These are phyloP conservation scores for Scheffersomyces illinoinensis DNA, from an alignment of 1,139 yeast species.

Conservation along the genomic window DNA sequence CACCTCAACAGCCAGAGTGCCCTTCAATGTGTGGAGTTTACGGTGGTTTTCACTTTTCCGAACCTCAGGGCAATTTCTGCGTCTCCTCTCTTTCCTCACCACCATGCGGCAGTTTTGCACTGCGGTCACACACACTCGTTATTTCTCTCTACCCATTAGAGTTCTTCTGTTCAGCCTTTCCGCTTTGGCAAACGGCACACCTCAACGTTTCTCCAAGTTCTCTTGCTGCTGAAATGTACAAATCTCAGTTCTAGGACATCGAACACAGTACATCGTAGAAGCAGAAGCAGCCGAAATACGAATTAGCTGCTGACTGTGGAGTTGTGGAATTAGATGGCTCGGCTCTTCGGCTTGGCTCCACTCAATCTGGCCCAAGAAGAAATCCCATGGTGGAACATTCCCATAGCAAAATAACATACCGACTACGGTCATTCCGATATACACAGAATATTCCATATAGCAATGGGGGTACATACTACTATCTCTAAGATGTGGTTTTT, in stretches of 20 bases:
- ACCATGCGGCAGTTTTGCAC: neutral
- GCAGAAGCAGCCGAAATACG: neutral
- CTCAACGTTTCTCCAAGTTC: neutral
- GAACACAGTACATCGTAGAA: neutral
- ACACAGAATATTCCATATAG: neutral
- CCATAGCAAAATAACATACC: neutral
- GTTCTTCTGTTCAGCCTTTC: neutral
- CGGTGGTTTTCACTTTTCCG: neutral
- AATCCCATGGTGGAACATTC: neutral
- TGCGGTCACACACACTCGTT: neutral
- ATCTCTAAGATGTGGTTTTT: neutral
- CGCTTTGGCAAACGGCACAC: neutral
- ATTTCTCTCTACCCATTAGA: neutral
- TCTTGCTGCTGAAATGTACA: neutral
- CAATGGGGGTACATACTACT: too few relatives aligned
- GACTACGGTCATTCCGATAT: neutral
- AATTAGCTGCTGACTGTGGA: neutral
- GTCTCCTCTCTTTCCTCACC: neutral
- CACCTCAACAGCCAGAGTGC: neutral
- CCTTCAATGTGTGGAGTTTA: neutral
- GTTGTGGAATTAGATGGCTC: neutral
- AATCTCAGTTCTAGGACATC: neutral
- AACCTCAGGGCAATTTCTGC: neutral
- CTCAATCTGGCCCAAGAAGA: neutral
- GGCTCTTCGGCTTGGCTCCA: neutral